Conservation (phyloP, 2,329 filamentous ascomycete species). For the Lasiodiplodia gonubiensis region DNA sequence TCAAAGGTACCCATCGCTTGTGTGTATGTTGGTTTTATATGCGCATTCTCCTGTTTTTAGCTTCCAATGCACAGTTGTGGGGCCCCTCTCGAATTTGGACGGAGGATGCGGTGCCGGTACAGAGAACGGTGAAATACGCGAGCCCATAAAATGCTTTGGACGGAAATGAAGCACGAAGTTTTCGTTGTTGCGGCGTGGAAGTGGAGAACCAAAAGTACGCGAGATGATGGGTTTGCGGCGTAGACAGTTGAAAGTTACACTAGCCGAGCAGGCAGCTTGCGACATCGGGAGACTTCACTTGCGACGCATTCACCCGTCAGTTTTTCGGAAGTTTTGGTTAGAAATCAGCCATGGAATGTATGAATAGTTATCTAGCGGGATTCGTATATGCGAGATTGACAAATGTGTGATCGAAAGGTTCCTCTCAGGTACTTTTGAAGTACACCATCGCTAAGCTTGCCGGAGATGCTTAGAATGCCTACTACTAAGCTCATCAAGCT, state of each 20-base stretch:
- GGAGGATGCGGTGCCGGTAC: neutral
- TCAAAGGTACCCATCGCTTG: too few species aligned
- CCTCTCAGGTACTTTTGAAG: too few species aligned
- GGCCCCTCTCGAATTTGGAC: neutral
- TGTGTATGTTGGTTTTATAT: neutral
- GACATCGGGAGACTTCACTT: neutral
- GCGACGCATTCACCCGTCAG: neutral
- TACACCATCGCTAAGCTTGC: too few species aligned
- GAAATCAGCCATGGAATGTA: too few species aligned
- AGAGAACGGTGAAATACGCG: neutral
- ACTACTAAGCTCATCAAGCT: too few species aligned
- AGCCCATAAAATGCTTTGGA: neutral
- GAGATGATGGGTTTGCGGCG: neutral
- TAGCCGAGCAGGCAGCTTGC: neutral
- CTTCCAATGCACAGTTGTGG: neutral
- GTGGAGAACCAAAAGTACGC: neutral
- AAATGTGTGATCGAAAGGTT: too few species aligned
- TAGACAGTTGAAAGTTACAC: neutral
- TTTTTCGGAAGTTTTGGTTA: too few species aligned
- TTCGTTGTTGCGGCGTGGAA: neutral
- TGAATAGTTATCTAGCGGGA: too few species aligned
- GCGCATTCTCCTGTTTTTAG: neutral
- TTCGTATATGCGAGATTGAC: too few species aligned
- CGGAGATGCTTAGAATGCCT: too few species aligned
- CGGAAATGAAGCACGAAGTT: neutral